Conservation (phyloP, 2,329 filamentous ascomycete genomes). For the Colletotrichum eleusines region DNA sequence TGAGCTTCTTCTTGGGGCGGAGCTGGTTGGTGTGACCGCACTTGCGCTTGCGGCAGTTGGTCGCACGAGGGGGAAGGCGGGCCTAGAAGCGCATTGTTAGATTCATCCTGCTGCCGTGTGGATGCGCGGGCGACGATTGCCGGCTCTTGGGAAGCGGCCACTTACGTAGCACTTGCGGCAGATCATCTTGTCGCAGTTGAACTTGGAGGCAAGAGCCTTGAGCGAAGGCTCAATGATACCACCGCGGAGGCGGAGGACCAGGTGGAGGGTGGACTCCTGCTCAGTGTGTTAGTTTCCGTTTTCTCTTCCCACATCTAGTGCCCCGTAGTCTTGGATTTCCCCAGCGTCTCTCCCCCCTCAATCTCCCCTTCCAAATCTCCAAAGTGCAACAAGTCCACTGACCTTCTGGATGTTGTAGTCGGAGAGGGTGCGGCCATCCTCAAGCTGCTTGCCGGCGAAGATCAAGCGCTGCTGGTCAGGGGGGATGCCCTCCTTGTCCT, state of each 20-base stretch:
- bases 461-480: slow-evolving; percentile 98
- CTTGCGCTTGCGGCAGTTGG: slow-evolving; percentile 99
- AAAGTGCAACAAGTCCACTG: slow-evolving; percentile 52
- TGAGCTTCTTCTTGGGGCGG: slow-evolving; percentile 99
- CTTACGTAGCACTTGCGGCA: slow-evolving; percentile 99
- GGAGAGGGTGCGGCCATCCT: slow-evolving; percentile 95
- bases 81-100: slow-evolving; percentile 57
- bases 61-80: slow-evolving; percentile 96
- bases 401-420: slow-evolving; percentile 99
- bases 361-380: background rate
- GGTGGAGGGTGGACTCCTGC: slow-evolving; percentile 96
- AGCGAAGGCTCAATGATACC: slow-evolving; percentile 99
- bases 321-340: slow-evolving; percentile 3
- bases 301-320: background rate
- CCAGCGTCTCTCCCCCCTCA: background rate
- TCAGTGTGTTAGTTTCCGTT: slow-evolving; percentile 40
- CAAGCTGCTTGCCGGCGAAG: slow-evolving; percentile 98
- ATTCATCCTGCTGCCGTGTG: too few relatives aligned
- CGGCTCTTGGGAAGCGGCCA: slow-evolving; percentile 45
- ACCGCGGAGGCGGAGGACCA: slow-evolving; percentile 98
- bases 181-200: slow-evolving; percentile 99
- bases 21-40: slow-evolving; percentile 99
- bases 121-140: background rate
- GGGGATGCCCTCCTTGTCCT: slow-evolving; percentile 99
- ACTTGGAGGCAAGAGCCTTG: slow-evolving; percentile 98